A percentile compares a stretch with the other conserved stretches of the same genome.
phyloP scores from a whole-genome alignment of 768 basidiomycete genomes.

The Sporobolomyces roseus region DNA sequence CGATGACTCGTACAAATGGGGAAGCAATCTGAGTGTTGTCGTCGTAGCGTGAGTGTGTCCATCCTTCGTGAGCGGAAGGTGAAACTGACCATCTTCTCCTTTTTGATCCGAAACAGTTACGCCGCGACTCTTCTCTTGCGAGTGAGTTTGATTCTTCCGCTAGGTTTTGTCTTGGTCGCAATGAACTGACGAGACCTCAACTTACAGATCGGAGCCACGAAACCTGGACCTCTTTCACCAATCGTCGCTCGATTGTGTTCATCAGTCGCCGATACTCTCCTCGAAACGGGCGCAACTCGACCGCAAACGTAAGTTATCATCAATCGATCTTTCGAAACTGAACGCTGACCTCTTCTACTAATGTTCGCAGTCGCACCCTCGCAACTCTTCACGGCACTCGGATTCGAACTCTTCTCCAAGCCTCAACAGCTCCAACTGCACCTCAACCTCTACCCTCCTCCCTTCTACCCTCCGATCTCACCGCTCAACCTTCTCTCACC shows the following conservation, averaged over 20 bases:
- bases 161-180: too few species aligned
- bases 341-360: too few species aligned
- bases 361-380: constrained; percentile 15
- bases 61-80: neutral
- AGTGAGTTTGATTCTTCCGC: neutral
- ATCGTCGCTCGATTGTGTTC: constrained; percentile 6
- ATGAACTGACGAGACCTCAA: too few species aligned
- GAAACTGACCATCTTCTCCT: neutral
- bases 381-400: constrained; percentile 35
- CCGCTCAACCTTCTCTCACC: neutral
- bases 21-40: constrained; percentile 19
- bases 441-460: constrained; percentile 5
- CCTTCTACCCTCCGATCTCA: neutral
- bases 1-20: constrained; percentile 3
- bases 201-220: constrained; percentile 11
- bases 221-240: constrained; percentile 10
- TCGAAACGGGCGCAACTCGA: constrained; percentile 6
- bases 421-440: neutral
- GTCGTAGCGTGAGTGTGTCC: constrained; percentile 22
- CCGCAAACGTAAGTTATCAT: constrained; percentile 11
- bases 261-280: neutral
- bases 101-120: constrained; percentile 3
- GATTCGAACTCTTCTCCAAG: constrained; percentile 23
- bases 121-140: constrained; percentile 29
- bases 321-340: too few species aligned